Evolutionary conservation across 306 rosid genomes (phyloP), one percentile per base, ranked within the genome.

Genomic region (Vigna hirtella): DNA sequence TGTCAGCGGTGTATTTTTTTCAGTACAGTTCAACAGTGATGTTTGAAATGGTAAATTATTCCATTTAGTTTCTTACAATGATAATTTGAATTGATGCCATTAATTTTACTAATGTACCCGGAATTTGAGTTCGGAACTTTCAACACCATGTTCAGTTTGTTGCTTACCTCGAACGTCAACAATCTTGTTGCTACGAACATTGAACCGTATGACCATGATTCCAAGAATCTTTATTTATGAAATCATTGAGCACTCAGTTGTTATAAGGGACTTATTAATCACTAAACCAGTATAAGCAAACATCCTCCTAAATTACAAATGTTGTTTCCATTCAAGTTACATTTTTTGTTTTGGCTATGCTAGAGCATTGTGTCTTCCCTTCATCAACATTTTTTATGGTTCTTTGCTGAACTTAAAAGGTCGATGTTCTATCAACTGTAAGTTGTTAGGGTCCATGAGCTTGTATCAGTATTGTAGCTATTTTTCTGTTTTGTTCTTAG

Each of bases 351-450:
- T 43, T 26, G 43, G 52, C 61, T 26, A 69, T 26, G 30, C 42
- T 7, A 50, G 32, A 43, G 6, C 30, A 2, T 62, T 70, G 26
- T 40, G 45, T 26, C 61, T 61, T 24, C 61, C 73, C 55, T 81
- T 51, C 9, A 70, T 76, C 45, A 63, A 26, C 82, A 17, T 69
- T 13, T 70, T 74, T 26, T 26, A 50, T 15, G 13, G 57, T 48
- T 81, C 15, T 13, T 76, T 50, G 51, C 73, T 36, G 3, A 72
- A 42, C 66, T 70, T 57, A 12, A 15, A 34, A 16, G 34, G 55
- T 66, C 56, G 73, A 52, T 72, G 36, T 43, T 38, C 56, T 34
- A n/a, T 74, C 20, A 18, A n/a, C 38, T 42, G 28, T 34, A 61
- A 13, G 64, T 69, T 32, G 17, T 75, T 53, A 32, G 15, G 52